Conservation (phyloP, 768 basidiomycete genomes). For the Tulasnella sp. region DNA sequence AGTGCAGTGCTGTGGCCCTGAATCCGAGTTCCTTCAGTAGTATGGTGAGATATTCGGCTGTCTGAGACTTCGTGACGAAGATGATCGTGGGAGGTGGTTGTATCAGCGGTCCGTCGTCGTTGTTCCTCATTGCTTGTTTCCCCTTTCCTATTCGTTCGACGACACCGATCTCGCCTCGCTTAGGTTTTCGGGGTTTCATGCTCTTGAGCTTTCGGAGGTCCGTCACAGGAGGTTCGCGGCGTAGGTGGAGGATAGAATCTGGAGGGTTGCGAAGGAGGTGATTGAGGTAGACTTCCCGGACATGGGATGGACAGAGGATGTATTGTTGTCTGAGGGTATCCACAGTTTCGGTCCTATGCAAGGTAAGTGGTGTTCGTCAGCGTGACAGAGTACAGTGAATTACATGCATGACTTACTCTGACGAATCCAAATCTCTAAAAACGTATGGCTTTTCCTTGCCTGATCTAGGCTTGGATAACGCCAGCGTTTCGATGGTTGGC, state of each 20-base stretch:
- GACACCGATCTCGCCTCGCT: background rate
- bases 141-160: background rate
- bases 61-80: conserved; percentile 73
- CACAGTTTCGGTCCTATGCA: conserved; percentile 73
- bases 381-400: background rate
- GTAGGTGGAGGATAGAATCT: conserved; percentile 56
- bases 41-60: conserved; percentile 78
- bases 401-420: background rate
- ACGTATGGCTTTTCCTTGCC: conserved; percentile 86
- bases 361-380: no score
- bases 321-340: conserved; percentile 79
- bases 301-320: conserved; percentile 86
- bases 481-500: conserved; percentile 68
- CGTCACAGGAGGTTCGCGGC: conserved; percentile 44
- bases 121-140: conserved; percentile 30
- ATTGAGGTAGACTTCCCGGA: conserved; percentile 86
- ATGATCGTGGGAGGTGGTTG: conserved; percentile 95
- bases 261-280: conserved; percentile 84
- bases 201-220: conserved; percentile 23
- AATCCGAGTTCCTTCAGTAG: conserved; percentile 70
- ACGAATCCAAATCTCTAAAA: conserved; percentile 35
- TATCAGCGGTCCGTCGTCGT: conserved; percentile 30
- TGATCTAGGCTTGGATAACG: conserved; percentile 53
- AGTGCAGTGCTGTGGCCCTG: conserved; percentile 83
- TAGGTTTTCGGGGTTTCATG: conserved; percentile 1